phyloP scores from a whole-genome alignment of 2,329 filamentous ascomycete genomes.

The Calonectria montana region DNA sequence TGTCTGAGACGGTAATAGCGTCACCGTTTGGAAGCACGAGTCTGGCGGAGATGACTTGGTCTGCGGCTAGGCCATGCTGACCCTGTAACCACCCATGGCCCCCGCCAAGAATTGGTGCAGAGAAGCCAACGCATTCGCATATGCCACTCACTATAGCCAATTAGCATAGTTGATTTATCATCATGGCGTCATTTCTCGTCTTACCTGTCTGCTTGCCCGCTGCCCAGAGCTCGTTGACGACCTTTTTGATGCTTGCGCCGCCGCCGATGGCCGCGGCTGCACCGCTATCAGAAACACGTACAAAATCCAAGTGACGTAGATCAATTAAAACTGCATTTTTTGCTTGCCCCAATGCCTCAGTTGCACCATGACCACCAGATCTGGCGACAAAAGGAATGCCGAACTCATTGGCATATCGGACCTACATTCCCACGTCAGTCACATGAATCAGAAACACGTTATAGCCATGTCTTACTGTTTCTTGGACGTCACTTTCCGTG shows the following conservation, averaged over 20 bases:
- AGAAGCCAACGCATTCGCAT: neutral
- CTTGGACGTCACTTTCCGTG: conserved; percentile 27
- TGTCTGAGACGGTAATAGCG: conserved; percentile 16
- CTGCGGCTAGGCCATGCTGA: conserved; percentile 20
- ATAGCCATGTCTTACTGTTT: conserved; percentile 7
- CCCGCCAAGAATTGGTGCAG: conserved; percentile 13
- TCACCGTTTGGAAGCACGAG: conserved; percentile 25
- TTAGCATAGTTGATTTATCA: neutral
- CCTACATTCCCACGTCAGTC: neutral
- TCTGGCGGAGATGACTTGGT: conserved; percentile 27
- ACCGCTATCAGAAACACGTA: conserved; percentile 1
- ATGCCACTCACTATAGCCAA: neutral
- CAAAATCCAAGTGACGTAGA: neutral
- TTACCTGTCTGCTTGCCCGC: conserved; percentile 29
- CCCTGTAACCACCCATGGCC: conserved; percentile 34
- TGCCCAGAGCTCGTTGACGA: conserved; percentile 15
- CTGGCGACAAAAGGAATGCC: conserved; percentile 21
- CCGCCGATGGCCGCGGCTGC: conserved; percentile 16
- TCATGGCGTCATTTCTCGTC: neutral
- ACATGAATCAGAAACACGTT: accelerated
- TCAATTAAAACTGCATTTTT: conserved; percentile 26
- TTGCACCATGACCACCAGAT: conserved; percentile 31
- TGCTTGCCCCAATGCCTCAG: conserved; percentile 19
- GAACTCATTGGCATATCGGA: conserved; percentile 26
- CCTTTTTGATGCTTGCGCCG: conserved; percentile 25